Percentiles rank a stretch among this genome's conserved stretches.
phyloP scores from a whole-genome alignment of 495 filamentous ascomycete species.

The Trichoderma erinaceum region DNA sequence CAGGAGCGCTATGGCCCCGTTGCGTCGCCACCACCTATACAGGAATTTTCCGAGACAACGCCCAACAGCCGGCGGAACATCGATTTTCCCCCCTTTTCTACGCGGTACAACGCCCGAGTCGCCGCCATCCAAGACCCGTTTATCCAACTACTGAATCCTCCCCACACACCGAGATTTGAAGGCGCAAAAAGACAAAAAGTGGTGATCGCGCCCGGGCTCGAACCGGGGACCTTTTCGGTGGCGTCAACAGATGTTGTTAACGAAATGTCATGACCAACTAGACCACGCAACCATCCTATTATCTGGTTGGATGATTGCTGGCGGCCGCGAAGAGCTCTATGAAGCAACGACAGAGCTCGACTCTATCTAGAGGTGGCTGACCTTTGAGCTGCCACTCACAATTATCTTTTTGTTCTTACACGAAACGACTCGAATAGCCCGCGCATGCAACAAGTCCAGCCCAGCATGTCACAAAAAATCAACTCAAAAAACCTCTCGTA shows the following conservation, averaged over 20 bases:
- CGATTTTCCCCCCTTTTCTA: not conserved
- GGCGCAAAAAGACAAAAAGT: constrained; percentile 1
- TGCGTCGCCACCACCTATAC: not conserved
- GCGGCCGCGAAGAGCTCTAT: not conserved
- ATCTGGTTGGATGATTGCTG: not conserved
- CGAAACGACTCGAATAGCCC: not conserved
- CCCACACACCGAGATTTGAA: not conserved
- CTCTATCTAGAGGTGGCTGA: not conserved
- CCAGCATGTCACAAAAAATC: constrained; percentile 41
- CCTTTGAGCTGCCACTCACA: not conserved
- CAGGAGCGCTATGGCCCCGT: not conserved
- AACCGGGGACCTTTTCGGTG: constrained; percentile 14
- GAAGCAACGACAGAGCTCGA: not conserved
- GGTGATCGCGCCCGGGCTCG: constrained; percentile 10
- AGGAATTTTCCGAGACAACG: not conserved
- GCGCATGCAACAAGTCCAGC: not conserved
- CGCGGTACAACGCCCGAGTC: not conserved
- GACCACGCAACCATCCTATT: constrained; percentile 5
- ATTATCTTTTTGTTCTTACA: not conserved
- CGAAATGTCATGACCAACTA: constrained; percentile 14
- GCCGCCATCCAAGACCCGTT: not conserved
- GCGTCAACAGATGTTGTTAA: constrained; percentile 11
- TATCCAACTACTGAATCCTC: not conserved
- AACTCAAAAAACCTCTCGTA: constrained; percentile 51
- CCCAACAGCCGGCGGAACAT: constrained; percentile 2